Evolutionary conservation across 2,329 filamentous ascomycete species (phyloP), one percentile per base, ranked within the genome.

Genomic region (Apiospora pterosperma): DNA sequence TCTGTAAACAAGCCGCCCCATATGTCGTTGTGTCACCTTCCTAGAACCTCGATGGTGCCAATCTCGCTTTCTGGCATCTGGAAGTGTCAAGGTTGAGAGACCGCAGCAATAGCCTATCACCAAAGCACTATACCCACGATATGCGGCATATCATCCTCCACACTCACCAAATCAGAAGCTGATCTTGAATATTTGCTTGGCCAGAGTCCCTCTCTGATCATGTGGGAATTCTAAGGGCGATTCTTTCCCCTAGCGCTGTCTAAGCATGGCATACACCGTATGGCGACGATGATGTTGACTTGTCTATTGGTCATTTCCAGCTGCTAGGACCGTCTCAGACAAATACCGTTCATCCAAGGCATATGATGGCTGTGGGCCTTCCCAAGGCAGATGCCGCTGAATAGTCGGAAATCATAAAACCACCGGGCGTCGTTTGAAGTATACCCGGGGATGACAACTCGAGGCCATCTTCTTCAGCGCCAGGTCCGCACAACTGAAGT

Each of bases 401-500:
- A n/a, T 42, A 21, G n/a, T 21, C 41, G n/a, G 52, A 63, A 11
- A 63, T 59, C 55, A 60, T 63, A 11, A 60, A 63, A 1, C 62
- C 62, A 1, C 62, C 62, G 3, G 48, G 62, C 5, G 52, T n/a
- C 14, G 25, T 63, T 16, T 60, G 62, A 25, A 63, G 60, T 4
- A 63, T 23, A 4, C 62, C 62, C n/a, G 11, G 0, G 62, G 62
- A 34, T 63, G 52, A 25, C 60, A 60, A 10, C 34, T 41, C 19
- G 36, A 10, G 11, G 62, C 62, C n/a, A 36, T 42, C 23, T 5
- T 10, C 28, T 25, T 44, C 16, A 59, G 62, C 21, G 52, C 19
- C 31, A 34, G 25, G 21, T 63, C 62, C 14, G 62, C 62, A 12
- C 60, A 63, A 12, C 60, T 63, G 52, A 60, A 21, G 23, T 63